Conservation (phyloP, 1,284 basidiomycete genomes). For the Cryptococcus jaspeensis region DNA sequence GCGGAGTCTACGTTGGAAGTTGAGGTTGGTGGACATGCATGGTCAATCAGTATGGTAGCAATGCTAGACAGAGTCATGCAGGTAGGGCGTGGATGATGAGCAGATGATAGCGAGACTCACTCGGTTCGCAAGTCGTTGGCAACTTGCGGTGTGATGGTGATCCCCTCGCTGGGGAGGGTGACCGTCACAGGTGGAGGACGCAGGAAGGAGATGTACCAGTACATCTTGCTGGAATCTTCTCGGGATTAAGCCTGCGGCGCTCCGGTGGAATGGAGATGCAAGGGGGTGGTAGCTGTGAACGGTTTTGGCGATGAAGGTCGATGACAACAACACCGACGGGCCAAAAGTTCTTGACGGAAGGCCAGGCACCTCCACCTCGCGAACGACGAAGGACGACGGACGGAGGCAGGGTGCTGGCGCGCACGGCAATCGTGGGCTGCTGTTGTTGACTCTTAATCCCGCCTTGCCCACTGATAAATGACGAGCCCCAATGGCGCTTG, state of each 20-base stretch:
- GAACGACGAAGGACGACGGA: background rate
- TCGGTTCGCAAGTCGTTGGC: conserved; percentile 53
- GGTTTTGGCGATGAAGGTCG: background rate
- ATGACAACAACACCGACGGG: background rate
- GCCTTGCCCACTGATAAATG: background rate
- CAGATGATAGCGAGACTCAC: conserved; percentile 25
- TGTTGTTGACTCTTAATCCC: background rate
- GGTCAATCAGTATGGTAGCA: no score
- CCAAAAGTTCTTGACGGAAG: no score
- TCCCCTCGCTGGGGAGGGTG: conserved; percentile 18
- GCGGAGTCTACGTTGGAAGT: conserved; percentile 26
- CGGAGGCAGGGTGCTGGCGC: no score
- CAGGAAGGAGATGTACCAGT: conserved; percentile 52
- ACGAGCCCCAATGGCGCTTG: conserved; percentile 10
- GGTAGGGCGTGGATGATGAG: background rate
- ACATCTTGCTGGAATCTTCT: conserved; percentile 29
- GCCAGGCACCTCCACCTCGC: background rate
- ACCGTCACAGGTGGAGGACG: conserved; percentile 46
- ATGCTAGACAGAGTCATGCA: background rate
- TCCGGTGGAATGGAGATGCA: background rate
- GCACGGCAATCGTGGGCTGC: no score
- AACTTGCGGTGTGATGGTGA: conserved; percentile 50
- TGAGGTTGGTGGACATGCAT: background rate
- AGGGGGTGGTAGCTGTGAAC: background rate
- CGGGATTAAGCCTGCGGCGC: background rate